Base-by-base conservation (phyloP, 176 grass and related monocot species). In the Triticum dicoccoides region DNA sequence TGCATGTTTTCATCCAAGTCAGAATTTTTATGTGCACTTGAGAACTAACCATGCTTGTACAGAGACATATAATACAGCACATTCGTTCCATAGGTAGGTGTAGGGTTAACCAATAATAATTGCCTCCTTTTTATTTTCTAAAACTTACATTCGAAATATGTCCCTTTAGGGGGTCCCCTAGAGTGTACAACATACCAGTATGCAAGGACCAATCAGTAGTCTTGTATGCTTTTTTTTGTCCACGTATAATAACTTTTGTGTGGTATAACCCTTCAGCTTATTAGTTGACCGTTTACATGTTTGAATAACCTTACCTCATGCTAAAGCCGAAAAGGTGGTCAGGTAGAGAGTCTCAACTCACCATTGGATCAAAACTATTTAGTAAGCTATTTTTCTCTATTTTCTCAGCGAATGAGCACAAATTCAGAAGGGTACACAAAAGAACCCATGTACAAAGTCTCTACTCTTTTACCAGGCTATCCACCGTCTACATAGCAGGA, bases 191-290 rank as follows among this genome's bases (percentile, higher is more conserved):
- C 34, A 35, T 35, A 44, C 0, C 51, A 27, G 42, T 61, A 62
- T 30, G 37, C 21, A 63, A 56, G 9, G 29, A 85, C 7, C 30
- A 9, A 23, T 81, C 18, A 75, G 18, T 32, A 66, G 2, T 41
- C 24, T 71, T 66, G 3, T 39, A 14, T 45, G 61, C 63, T 30
- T 51, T 35, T 35, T 35, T 35, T 35, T 35, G 34, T 90, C 71
- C 56, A 92, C 91, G 96, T 98, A 87, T 38, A 37, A 25, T 44
- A 29, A 32, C 35, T 79, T 79, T 65, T 1, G 3, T 45, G 20
- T 59, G 21, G 59, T 51, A 39, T 79, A 8, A 38, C 37, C 15
- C 24, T 20, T 68, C 27, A 56, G 38, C 21, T 41, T 21, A 34
- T 86, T 24, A 41, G 3, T 86, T 80, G 11, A 64, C 67, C 6